Evolutionary conservation across 805 yeast genomes (phyloP), one percentile per base, ranked within the genome.

Genomic region (Pichia gijzeniarum): DNA sequence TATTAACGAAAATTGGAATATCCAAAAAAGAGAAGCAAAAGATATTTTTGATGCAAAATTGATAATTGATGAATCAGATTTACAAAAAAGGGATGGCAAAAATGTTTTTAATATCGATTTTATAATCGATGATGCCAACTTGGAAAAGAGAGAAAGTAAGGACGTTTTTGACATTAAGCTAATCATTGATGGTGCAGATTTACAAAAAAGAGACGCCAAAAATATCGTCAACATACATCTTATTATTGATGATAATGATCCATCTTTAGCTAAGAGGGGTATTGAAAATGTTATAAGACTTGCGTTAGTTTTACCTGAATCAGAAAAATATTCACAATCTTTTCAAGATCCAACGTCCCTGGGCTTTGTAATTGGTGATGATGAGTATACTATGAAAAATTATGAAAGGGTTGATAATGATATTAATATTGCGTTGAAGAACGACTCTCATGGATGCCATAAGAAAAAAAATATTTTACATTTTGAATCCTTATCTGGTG

Each of bases 201-300:
- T 53, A 10, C 20, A 13, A 7, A 56, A 58, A 38, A 51, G 60
- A 47, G 58, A 54, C 10, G 48, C 53, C 8, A 56, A 56, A 21
- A 53, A 52, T 35, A 53, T 57, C 8, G 47, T 47, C 7, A 30
- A 38, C 35, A 25, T 57, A 17, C 43, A 52, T n/a, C 30, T 57
- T 7, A 45, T 45, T 10, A 17, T 57, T 8, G 47, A 47, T 22
- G 57, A 57, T 9, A 49, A 37, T 4, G 50, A 40, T 9, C 6
- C 33, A 9, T 30, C 16, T 10, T 20, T 43, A 19, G 40, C 33
- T 30, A 51, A 55, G 33, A 46, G 54, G 34, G 51, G 31, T 10
- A 16, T 31, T 13, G 40, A 28, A 21, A 40, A 48, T 16, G 30
- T 31, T 37, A 19, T 41, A n/a, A 41, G 38, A 16, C 19, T 41